Evolutionary conservation across 805 yeast genomes (phyloP).

Genomic region (Candida morakotiae): DNA sequence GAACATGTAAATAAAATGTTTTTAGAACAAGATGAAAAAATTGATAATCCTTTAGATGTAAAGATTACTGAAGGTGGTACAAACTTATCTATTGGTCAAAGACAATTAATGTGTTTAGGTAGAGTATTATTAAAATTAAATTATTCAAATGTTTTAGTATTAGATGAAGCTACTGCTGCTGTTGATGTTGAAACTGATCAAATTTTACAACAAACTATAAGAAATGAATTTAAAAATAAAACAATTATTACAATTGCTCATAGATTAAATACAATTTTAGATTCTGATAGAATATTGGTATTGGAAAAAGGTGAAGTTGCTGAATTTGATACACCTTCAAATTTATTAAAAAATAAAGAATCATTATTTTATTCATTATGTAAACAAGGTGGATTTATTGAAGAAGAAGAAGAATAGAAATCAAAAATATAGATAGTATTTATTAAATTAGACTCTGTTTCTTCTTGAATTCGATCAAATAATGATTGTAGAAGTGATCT

Average conservation of each 20-base stretch:
- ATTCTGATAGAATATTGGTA: slow-evolving; percentile 72
- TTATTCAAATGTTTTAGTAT: slow-evolving; percentile 53
- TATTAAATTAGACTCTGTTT: no score
- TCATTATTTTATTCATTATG: slow-evolving; percentile 79
- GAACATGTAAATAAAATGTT: slow-evolving; percentile 37
- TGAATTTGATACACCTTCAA: slow-evolving; percentile 71
- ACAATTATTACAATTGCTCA: slow-evolving; percentile 85
- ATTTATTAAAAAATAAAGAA: slow-evolving; percentile 58
- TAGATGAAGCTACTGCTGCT: slow-evolving; percentile 88
- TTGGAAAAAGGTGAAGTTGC: slow-evolving; percentile 71
- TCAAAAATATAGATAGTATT: no score
- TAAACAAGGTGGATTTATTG: slow-evolving; percentile 69
- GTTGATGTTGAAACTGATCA: slow-evolving; percentile 84
- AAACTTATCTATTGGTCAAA: slow-evolving; percentile 51
- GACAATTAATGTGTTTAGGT: slow-evolving; percentile 67
- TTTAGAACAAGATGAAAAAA: slow-evolving; percentile 21
- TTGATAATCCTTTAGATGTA: slow-evolving; percentile 29
- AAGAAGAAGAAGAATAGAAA: no score
- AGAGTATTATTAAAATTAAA: slow-evolving; percentile 68
- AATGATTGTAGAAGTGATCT: no score
- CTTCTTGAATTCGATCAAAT: no score
- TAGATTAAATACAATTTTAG: slow-evolving; percentile 77
- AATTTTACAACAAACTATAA: slow-evolving; percentile 72
- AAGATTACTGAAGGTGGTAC: slow-evolving; percentile 42
- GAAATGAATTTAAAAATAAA: slow-evolving; percentile 68